Evolutionary conservation across 495 filamentous ascomycete genomes (phyloP).

Genomic region (Lophiostoma macrostomum): DNA sequence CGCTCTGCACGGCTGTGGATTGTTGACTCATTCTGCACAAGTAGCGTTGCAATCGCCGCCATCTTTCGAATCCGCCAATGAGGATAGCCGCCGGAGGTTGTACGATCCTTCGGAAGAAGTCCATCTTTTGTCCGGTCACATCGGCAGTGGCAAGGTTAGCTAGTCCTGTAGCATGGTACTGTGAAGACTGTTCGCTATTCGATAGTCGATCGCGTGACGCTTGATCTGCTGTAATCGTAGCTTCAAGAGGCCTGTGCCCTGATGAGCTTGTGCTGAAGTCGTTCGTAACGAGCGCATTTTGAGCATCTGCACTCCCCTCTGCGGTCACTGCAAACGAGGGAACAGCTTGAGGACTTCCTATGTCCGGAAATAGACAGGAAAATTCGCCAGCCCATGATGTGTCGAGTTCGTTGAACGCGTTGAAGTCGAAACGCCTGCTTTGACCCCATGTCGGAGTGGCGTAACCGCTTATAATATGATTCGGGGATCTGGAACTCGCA

Average conservation of each 20-base stretch:
- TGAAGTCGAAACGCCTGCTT: background rate
- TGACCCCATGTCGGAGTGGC: background rate
- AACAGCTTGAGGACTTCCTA: background rate
- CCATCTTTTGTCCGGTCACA: background rate
- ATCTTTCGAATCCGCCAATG: background rate
- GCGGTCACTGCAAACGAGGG: background rate
- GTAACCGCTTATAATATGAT: background rate
- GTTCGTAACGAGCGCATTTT: no score
- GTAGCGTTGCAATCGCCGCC: background rate
- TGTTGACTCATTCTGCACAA: background rate
- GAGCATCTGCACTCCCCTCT: no score
- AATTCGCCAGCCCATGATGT: conserved; percentile 1
- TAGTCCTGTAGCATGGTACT: no score
- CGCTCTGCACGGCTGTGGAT: background rate
- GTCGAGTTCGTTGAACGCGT: background rate
- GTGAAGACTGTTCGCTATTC: no score
- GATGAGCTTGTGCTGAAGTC: no score
- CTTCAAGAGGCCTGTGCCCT: no score
- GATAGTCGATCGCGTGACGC: no score
- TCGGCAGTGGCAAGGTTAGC: no score
- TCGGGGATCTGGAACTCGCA: background rate
- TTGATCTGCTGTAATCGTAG: no score
- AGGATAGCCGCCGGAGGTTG: background rate
- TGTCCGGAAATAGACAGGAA: background rate
- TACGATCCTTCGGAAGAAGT: background rate